Conservation (phyloP, 169 alveolate species). For the Babesia caballi region DNA sequence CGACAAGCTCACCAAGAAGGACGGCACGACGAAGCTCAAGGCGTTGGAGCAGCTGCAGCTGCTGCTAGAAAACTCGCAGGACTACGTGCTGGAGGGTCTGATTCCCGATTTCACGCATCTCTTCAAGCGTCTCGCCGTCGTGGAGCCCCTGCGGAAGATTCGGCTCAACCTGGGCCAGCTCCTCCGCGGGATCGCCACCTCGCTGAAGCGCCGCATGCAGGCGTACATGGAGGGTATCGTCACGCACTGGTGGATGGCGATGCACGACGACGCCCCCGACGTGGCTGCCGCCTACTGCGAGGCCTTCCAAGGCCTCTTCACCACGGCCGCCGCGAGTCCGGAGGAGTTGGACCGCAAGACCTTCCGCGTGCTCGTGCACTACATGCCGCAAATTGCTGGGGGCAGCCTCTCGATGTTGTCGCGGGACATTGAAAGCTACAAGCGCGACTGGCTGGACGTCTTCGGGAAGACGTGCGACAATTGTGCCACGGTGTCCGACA, state of each 20-base stretch:
- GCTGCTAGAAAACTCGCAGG: slow-evolving; percentile 7
- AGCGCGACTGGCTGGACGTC: slow-evolving; percentile 50
- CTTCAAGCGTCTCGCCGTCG: slow-evolving; percentile 42
- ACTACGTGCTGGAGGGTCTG: slow-evolving; percentile 21
- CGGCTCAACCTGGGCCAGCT: slow-evolving; percentile 31
- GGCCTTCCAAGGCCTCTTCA: slow-evolving; percentile 39
- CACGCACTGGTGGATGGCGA: slow-evolving; percentile 57
- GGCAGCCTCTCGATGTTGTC: background rate
- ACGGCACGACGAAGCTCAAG: slow-evolving; percentile 43
- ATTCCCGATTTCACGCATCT: slow-evolving; percentile 40
- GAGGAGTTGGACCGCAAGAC: slow-evolving; percentile 41
- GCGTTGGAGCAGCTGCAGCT: slow-evolving; percentile 32
- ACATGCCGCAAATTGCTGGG: slow-evolving; percentile 1
- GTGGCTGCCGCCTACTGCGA: slow-evolving; percentile 33
- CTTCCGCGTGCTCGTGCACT: slow-evolving; percentile 28
- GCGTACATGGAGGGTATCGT: slow-evolving; percentile 17
- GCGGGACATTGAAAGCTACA: slow-evolving; percentile 16
- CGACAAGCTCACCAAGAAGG: slow-evolving; percentile 58
- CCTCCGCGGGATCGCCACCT: slow-evolving; percentile 13
- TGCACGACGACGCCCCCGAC: slow-evolving; percentile 50
- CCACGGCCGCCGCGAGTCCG: slow-evolving; percentile 5
- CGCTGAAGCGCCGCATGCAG: slow-evolving; percentile 31
- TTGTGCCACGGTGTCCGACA: slow-evolving; percentile 46
- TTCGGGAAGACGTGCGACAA: slow-evolving; percentile 48
- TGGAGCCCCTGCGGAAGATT: slow-evolving; percentile 44